Base-by-base conservation (phyloP, 257 asterid genomes). In the Solanum pimpinellifolium region DNA sequence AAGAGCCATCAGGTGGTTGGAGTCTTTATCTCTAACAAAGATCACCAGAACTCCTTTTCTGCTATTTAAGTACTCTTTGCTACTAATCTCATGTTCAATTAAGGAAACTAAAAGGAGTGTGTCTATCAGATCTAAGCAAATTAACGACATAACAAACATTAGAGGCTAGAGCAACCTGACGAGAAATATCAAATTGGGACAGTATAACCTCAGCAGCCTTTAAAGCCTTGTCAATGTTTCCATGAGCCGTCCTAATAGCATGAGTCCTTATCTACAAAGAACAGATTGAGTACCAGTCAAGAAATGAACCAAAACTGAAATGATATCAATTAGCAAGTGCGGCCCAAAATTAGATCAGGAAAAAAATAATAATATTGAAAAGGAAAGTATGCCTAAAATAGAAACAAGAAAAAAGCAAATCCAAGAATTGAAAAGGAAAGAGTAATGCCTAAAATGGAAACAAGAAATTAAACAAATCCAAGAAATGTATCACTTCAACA, bases 161-260 rank as follows among this genome's bases (percentile, higher is more conserved):
- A 52, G 87, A 83, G 86, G 25, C 39, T 6, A 23, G 86, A 86
- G 69, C 88, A 88, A 97, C 99, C 95, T 96, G 99, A 89, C 96
- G 98, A 87, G 99, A 93, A 88, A 92, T 91, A 92, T 96, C 99
- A 89, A 96, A 96, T 83, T 96, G 98, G 35, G 98, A 87, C 92
- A 97, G 89, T 90, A 97, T 95, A 92, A 94, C 94, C 87, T 96
- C 99, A 72, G 99, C 98, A 75, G 99, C 96, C 95, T 97, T 97
- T 91, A 97, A 88, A 86, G 99, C 93, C 93, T 85, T 96, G 92
- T 97, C 99, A 88, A 97, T 97, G 89, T 96, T 97, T 92, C 95
- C 98, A 87, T 97, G 99, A 86, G 99, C 99, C 89, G 93, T 92
- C 90, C 99, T 92, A 88, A 96, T 93, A 72, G 99, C 98, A 91